Percentiles rank a stretch among this genome's conserved stretches.
Conservation (phyloP, 345 rosid species). For the Salix koriyanagi region DNA sequence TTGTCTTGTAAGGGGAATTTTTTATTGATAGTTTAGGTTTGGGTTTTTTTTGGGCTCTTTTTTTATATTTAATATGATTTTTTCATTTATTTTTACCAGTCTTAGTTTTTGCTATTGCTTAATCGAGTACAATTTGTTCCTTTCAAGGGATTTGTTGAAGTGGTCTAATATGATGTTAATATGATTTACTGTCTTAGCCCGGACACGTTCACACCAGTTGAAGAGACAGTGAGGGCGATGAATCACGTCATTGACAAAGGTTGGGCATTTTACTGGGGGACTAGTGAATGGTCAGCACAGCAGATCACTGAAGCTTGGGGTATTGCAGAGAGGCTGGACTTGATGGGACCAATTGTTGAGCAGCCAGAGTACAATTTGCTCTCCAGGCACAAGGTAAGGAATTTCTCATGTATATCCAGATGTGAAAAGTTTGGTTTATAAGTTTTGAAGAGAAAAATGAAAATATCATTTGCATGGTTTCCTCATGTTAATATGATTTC, state of each 20-base stretch:
- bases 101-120: background rate
- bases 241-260: constrained; percentile 93
- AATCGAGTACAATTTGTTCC: background rate
- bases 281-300: constrained; percentile 98
- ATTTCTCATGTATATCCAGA: background rate
- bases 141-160: background rate
- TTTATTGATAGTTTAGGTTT: background rate
- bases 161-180: background rate
- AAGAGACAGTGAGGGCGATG: constrained; percentile 97
- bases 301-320: constrained; percentile 99
- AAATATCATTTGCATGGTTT: background rate
- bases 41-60: no score
- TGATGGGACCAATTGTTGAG: constrained; percentile 95
- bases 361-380: constrained; percentile 92
- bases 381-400: constrained; percentile 76
- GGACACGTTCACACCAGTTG: constrained; percentile 76
- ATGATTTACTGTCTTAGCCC: constrained; percentile 51
- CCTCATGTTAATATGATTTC: background rate
- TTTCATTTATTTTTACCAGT: background rate
- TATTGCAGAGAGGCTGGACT: constrained; percentile 68
- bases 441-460: background rate
- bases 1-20: background rate
- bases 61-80: background rate
- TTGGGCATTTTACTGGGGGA: constrained; percentile 99
- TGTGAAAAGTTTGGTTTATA: background rate